These are phyloP conservation scores for Leersia perrieri DNA, from an alignment of 176 grass and related monocot species.

Conservation along the genomic window DNA sequence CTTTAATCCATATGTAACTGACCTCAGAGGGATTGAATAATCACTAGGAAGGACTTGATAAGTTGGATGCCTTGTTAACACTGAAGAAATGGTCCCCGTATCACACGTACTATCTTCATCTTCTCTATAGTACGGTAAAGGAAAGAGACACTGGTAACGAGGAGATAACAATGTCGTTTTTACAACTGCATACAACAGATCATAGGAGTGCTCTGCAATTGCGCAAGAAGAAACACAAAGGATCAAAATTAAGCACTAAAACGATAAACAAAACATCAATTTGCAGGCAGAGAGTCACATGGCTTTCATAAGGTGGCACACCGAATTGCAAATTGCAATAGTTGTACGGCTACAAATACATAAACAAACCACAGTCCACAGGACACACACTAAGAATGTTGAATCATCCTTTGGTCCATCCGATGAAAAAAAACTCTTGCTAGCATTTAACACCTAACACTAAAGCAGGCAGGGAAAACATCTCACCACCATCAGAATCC, in stretches of 20 bases:
- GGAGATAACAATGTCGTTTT: slow-evolving; percentile 49
- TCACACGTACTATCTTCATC: slow-evolving; percentile 25
- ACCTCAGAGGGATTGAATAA: slow-evolving; percentile 49
- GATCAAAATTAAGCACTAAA: neutral
- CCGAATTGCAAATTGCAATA: neutral
- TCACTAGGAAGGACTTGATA: slow-evolving; percentile 28
- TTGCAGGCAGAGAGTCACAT: neutral
- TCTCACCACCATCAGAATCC: slow-evolving; percentile 50
- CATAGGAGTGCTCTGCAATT: slow-evolving; percentile 38
- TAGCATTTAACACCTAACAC: neutral
- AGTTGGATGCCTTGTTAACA: slow-evolving; percentile 42
- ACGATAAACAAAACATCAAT: neutral
- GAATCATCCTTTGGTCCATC: neutral
- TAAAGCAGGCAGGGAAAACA: neutral
- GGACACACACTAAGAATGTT: neutral
- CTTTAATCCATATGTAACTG: neutral
- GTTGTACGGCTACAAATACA: neutral
- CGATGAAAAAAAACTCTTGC: neutral
- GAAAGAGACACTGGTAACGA: slow-evolving; percentile 37
- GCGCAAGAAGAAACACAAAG: slow-evolving; percentile 28
- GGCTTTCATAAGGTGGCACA: neutral
- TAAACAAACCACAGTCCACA: neutral
- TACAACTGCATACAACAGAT: slow-evolving; percentile 49
- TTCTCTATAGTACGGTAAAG: slow-evolving; percentile 42
- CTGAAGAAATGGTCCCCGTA: slow-evolving; percentile 32